Evolutionary conservation across 495 filamentous ascomycete genomes (phyloP).

Genomic region (Trichoderma reesei): DNA sequence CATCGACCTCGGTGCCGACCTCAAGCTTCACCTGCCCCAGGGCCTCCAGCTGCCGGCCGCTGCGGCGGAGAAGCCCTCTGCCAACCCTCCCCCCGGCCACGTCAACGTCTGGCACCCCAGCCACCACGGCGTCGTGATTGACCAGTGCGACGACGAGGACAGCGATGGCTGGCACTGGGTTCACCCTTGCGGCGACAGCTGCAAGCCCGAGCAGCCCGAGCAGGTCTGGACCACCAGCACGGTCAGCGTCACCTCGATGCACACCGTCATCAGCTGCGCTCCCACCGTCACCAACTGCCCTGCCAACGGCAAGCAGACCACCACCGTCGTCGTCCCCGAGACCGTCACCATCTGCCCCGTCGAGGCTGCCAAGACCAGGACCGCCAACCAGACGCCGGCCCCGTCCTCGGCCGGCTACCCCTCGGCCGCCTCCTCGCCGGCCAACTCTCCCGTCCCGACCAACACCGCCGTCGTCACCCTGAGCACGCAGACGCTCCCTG

Average conservation of each 20-base stretch:
- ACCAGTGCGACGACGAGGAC: constrained; percentile 11
- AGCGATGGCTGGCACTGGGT: constrained; percentile 13
- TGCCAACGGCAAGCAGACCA: constrained; percentile 19
- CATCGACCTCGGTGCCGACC: not conserved
- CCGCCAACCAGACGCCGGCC: not conserved
- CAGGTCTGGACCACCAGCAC: constrained; percentile 24
- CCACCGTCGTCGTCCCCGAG: constrained; percentile 24
- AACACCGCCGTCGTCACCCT: constrained; percentile 13
- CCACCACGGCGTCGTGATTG: constrained; percentile 9
- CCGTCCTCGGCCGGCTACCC: constrained; percentile 4
- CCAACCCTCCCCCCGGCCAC: constrained; percentile 19
- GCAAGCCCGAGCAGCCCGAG: constrained; percentile 12
- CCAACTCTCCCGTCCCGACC: constrained; percentile 7
- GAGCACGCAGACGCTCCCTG: constrained; percentile 8
- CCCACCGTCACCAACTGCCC: constrained; percentile 20
- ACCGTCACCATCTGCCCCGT: constrained; percentile 31
- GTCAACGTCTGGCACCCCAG: constrained; percentile 13
- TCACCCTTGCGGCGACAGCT: constrained; percentile 14
- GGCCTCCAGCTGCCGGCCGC: constrained; percentile 8
- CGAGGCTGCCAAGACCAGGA: constrained; percentile 12
- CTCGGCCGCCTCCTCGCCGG: not conserved
- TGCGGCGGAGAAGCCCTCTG: constrained; percentile 21
- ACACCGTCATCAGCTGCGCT: constrained; percentile 23
- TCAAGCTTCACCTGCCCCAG: constrained; percentile 8
- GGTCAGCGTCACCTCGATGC: constrained; percentile 20